Evolutionary conservation across 352 stramenopile species (phyloP).

Genomic region (Elongisporangium senticosum): DNA sequence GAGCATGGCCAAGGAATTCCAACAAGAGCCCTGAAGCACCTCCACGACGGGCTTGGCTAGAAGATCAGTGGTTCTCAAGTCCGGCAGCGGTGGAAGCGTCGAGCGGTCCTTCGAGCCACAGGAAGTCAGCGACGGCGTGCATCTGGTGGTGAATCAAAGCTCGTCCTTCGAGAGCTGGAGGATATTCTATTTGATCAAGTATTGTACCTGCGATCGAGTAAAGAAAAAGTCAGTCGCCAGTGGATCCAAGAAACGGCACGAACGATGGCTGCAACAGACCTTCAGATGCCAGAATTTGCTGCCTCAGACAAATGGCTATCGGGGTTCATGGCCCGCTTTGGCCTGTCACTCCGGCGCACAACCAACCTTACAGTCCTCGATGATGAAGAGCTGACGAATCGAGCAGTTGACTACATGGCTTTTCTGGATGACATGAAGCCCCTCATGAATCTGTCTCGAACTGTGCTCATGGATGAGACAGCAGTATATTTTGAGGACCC

Average conservation of each 20-base stretch:
- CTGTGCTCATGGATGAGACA: slow-evolving; percentile 22
- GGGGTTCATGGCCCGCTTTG: slow-evolving; percentile 20
- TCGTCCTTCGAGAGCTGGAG: slow-evolving; percentile 2
- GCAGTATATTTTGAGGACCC: slow-evolving; percentile 24
- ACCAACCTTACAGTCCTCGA: slow-evolving; percentile 17
- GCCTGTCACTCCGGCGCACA: slow-evolving; percentile 13
- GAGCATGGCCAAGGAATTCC: slow-evolving; percentile 2
- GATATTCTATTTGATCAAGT: slow-evolving; percentile 7
- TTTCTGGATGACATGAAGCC: slow-evolving; percentile 4
- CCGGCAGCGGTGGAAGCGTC: slow-evolving; percentile 12
- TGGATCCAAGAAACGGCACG: slow-evolving; percentile 8
- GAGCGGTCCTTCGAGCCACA: slow-evolving; percentile 10
- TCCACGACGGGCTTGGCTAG: slow-evolving; percentile 6
- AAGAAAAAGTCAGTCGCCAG: slow-evolving; percentile 9
- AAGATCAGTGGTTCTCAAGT: slow-evolving; percentile 6
- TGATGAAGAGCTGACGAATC: slow-evolving; percentile 9
- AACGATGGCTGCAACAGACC: too few species aligned
- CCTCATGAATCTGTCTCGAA: slow-evolving; percentile 9
- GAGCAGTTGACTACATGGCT: slow-evolving; percentile 7
- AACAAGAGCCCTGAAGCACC: slow-evolving; percentile 7
- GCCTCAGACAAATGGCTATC: slow-evolving; percentile 19
- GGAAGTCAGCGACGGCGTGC: slow-evolving; percentile 5
- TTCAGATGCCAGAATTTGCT: slow-evolving; percentile 3
- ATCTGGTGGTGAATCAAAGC: slow-evolving; percentile 6
- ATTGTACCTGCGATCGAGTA: slow-evolving; percentile 2